phyloP scores from a whole-genome alignment of 768 basidiomycete genomes.

The Lentinula boryana region DNA sequence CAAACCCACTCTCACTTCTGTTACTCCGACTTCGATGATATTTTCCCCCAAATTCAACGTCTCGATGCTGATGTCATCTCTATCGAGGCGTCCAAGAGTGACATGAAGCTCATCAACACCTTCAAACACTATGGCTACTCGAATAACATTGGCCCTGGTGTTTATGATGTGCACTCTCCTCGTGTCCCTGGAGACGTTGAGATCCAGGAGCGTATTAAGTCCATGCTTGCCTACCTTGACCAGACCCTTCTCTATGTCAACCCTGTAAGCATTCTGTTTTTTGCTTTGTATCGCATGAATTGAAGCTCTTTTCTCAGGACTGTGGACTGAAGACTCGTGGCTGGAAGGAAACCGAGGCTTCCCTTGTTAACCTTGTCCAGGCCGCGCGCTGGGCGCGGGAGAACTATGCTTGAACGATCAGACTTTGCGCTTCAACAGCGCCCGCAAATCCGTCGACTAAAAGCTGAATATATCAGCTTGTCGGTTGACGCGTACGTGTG shows the following conservation, averaged over 20 bases:
- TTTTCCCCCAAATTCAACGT: slow-evolving; percentile 94
- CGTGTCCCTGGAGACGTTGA: slow-evolving; percentile 93
- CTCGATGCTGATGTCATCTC: slow-evolving; percentile 99
- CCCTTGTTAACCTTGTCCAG: slow-evolving; percentile 57
- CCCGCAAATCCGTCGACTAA: slow-evolving; percentile 41
- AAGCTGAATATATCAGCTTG: slow-evolving; percentile 19
- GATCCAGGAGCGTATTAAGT: slow-evolving; percentile 86
- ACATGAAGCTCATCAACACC: slow-evolving; percentile 94
- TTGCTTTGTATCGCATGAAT: not conserved
- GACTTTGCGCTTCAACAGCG: slow-evolving; percentile 60
- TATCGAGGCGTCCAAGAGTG: slow-evolving; percentile 96
- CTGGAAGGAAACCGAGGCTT: slow-evolving; percentile 75
- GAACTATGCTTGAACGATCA: slow-evolving; percentile 42
- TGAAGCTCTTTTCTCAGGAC: slow-evolving; percentile 40
- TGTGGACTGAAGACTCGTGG: slow-evolving; percentile 93
- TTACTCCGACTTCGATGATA: slow-evolving; percentile 98
- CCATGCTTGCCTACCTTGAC: slow-evolving; percentile 80
- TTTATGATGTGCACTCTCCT: slow-evolving; percentile 99
- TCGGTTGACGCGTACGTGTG: slow-evolving; percentile 29
- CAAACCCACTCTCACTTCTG: slow-evolving; percentile 99
- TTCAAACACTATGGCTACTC: slow-evolving; percentile 96
- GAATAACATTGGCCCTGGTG: slow-evolving; percentile 96
- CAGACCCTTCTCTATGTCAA: slow-evolving; percentile 84
- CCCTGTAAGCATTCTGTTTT: slow-evolving; percentile 43
- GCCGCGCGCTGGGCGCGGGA: slow-evolving; percentile 71